A percentile compares a stretch with the other conserved stretches of the same genome.
Evolutionary conservation across 2,329 filamentous ascomycete species (phyloP).

Genomic region (Trichoderma citrinoviride): DNA sequence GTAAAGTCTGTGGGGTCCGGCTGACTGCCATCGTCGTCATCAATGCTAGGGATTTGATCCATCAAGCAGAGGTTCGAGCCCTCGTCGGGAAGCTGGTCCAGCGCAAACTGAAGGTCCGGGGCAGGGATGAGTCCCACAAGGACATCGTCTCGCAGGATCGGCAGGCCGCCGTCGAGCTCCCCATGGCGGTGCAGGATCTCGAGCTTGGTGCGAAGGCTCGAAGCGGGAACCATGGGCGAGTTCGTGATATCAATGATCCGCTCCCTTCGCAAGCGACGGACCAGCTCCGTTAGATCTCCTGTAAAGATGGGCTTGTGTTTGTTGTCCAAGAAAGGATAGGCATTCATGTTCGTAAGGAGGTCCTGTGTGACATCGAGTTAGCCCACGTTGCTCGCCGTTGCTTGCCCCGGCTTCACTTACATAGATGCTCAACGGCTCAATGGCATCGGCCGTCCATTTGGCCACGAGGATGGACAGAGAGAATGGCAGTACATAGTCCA

Average conservation of each 20-base stretch:
- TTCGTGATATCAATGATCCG: constrained; percentile 84
- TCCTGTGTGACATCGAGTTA: constrained; percentile 52
- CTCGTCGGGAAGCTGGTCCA: constrained; percentile 80
- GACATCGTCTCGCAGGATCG: constrained; percentile 74
- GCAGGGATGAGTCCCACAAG: constrained; percentile 90
- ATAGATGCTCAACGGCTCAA: constrained; percentile 93
- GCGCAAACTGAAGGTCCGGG: constrained; percentile 87
- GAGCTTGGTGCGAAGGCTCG: constrained; percentile 74
- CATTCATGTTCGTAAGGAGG: constrained; percentile 92
- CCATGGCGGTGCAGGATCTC: constrained; percentile 79
- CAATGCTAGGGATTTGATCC: constrained; percentile 62
- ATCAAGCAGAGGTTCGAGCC: constrained; percentile 75
- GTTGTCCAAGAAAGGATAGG: constrained; percentile 95
- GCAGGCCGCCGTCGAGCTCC: constrained; percentile 87
- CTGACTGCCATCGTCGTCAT: constrained; percentile 58
- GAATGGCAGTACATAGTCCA: constrained; percentile 94
- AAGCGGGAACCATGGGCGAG: constrained; percentile 76
- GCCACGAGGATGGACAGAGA: constrained; percentile 86
- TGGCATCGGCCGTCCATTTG: constrained; percentile 97
- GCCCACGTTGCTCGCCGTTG: background rate
- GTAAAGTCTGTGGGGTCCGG: constrained; percentile 80
- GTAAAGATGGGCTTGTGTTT: constrained; percentile 92
- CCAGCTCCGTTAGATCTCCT: constrained; percentile 81
- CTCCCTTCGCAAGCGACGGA: constrained; percentile 69
- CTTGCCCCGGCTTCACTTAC: constrained; percentile 43